Conservation (phyloP, 495 filamentous ascomycete species). For the Podospora sp. region DNA sequence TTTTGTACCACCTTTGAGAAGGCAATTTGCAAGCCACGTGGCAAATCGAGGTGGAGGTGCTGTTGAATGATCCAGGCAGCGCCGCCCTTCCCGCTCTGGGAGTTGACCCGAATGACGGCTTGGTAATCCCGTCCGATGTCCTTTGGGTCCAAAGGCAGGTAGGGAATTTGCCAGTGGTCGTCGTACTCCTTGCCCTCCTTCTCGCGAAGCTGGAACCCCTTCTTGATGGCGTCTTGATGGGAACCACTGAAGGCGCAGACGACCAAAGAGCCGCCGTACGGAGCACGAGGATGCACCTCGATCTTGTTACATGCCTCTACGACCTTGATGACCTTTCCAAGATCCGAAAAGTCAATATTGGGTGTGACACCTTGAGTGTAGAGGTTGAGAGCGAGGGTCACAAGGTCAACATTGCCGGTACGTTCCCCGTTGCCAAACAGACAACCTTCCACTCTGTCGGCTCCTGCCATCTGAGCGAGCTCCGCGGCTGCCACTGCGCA, state of each 20-base stretch:
- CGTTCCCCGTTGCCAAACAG: conserved; percentile 95
- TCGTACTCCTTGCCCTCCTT: conserved; percentile 59
- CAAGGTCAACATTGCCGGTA: conserved; percentile 94
- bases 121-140: conserved; percentile 97
- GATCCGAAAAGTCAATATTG: conserved; percentile 88
- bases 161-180: conserved; percentile 72
- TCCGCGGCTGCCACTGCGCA: conserved; percentile 85
- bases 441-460: conserved; percentile 91
- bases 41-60: conserved; percentile 86
- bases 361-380: conserved; percentile 95
- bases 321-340: conserved; percentile 82
- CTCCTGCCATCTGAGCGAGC: conserved; percentile 96
- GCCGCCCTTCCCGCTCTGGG: conserved; percentile 92
- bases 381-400: conserved; percentile 92
- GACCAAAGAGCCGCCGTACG: conserved; percentile 88
- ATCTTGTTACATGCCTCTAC: conserved; percentile 96
- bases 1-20: conserved; percentile 87
- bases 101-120: conserved; percentile 97
- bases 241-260: conserved; percentile 88
- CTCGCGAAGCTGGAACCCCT: conserved; percentile 81
- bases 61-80: conserved; percentile 93
- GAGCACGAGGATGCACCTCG: conserved; percentile 82
- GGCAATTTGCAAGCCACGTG: conserved; percentile 87
- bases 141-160: conserved; percentile 88
- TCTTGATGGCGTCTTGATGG: conserved; percentile 98